Evolutionary conservation across 106 monocot genomes (phyloP), one percentile per base, ranked within the genome.

Genomic region (Acanthochlamys bracteata): DNA sequence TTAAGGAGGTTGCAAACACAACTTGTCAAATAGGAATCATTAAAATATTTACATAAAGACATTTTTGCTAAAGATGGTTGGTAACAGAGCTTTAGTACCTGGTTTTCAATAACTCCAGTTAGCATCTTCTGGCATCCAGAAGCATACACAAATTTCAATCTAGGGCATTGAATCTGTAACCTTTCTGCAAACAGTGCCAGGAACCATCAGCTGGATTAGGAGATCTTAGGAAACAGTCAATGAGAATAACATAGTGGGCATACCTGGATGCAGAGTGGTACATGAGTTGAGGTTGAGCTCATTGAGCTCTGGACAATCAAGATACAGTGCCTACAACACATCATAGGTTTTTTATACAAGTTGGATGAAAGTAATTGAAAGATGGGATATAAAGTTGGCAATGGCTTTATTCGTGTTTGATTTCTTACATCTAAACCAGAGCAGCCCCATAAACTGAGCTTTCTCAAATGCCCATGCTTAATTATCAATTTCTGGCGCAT

Each of bases 371-470:
- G 6, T 33, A 33, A 3, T 6, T 33, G 33, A 33, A 33, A 33
- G 33, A 33, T 33, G n/a, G n/a, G n/a, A n/a, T n/a, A n/a, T n/a
- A n/a, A n/a, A n/a, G n/a, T 33, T 33, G 33, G n/a, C n/a, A 33
- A 33, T 3, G 33, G 33, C 33, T 3, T 6, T 33, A 6, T 33
- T 6, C 1, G 6, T 33, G 33, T 33, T 33, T 33, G 33, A 53
- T 42, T 23, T 67, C 85, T 80, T 80, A 91, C 96, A 67, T 91
- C 84, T 64, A 96, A 83, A 64, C 86, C 82, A 54, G 91, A 96
- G 66, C 96, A 96, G 49, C 88, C 90, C 96, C 96, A 96, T 45
- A 96, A 80, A 55, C 96, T 96, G 59, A 96, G 82, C 65, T 83
- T 91, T 72, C 68, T 91, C 74, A 96, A 75, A 57, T 65, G 57